Base-by-base conservation (phyloP, 2,329 filamentous ascomycete species). In the Colletotrichum melonis region DNA sequence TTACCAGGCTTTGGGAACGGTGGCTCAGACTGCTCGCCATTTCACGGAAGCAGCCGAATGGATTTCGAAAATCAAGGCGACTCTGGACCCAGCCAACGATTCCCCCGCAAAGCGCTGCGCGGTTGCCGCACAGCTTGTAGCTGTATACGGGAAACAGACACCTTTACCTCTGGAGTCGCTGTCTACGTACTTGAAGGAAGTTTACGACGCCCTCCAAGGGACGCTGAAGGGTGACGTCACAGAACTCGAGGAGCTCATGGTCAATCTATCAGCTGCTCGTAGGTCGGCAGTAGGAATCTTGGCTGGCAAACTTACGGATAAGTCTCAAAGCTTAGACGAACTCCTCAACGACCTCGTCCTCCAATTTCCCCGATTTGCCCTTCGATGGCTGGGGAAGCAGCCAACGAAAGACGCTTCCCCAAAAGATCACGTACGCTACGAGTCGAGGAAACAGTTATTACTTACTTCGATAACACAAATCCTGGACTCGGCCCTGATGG, bases 161-260 rank as follows among this genome's bases (percentile, higher is more conserved):
- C 78, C 81, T 1, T 46, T 79, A 7, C 80, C 83, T 52, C 77
- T 82, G 52, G 55, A 80, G 1, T 74, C 82, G 2, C 82, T 87
- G 9, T 84, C 87, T 59, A 76, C 78, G 14, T 80, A 89, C 1
- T 77, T 91, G 5, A 75, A 80, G 5, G 83, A 87, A 58, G 86
- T 92, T 0, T 78, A 89, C 4, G 86, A 88, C 1, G 84, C 86
- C 1, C 81, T 92, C n/a, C 88, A 90, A 70, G 89, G 88, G 0
- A 85, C 88, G 14, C 83, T 93, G 38, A 89, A 89, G 74, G 91
- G 91, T 3, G 90, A 90, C 32, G 83, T 85, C 8, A 79, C 83
- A 1, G 91, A 92, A 72, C 84, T 93, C 35, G 90, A 92, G 57
- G 90, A 92, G 66, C 84, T 93, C 1, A 81, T 93, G 28, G 83